Conservation (phyloP, 495 filamentous ascomycete genomes). For the Penicillium taxi region DNA sequence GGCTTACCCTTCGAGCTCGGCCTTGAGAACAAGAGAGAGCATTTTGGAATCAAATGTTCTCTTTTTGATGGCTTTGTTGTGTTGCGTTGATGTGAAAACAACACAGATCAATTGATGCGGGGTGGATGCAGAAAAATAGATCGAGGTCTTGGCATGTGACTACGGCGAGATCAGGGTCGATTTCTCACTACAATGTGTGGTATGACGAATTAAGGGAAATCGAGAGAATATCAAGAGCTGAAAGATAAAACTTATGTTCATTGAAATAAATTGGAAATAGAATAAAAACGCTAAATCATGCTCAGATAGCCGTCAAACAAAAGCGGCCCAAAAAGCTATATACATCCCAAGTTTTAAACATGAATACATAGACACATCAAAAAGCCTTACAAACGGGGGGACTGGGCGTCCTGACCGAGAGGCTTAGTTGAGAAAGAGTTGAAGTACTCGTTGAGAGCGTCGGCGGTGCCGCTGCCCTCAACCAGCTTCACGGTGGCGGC, state of each 20-base stretch:
- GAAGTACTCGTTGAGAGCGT: constrained; percentile 81
- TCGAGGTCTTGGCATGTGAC: constrained; percentile 22
- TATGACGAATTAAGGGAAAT: too few species aligned
- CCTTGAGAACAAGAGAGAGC: constrained; percentile 70
- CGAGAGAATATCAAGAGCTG: too few species aligned
- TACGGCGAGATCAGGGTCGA: too few species aligned
- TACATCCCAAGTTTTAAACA: constrained; percentile 13
- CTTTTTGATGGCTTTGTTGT: too few species aligned
- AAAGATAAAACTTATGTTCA: constrained; percentile 6
- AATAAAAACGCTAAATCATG: constrained; percentile 30
- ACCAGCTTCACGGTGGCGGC: constrained; percentile 63
- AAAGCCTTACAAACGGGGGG: constrained; percentile 36
- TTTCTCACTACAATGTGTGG: too few species aligned
- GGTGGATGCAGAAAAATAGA: constrained; percentile 24
- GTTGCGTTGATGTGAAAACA: too few species aligned
- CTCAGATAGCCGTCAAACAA: constrained; percentile 18
- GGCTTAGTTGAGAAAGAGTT: constrained; percentile 49
- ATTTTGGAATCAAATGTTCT: constrained; percentile 52
- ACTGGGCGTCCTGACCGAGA: constrained; percentile 32
- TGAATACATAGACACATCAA: constrained; percentile 14
- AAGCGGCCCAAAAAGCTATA: constrained; percentile 18
- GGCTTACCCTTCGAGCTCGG: constrained; percentile 66
- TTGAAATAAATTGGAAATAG: constrained; percentile 9
- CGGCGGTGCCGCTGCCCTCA: constrained; percentile 69
- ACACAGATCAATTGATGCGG: too few species aligned